These are phyloP conservation scores for Cladochytrium replicatum DNA, from an alignment of 192 early-diverging fungal species.

Conservation along the genomic window DNA sequence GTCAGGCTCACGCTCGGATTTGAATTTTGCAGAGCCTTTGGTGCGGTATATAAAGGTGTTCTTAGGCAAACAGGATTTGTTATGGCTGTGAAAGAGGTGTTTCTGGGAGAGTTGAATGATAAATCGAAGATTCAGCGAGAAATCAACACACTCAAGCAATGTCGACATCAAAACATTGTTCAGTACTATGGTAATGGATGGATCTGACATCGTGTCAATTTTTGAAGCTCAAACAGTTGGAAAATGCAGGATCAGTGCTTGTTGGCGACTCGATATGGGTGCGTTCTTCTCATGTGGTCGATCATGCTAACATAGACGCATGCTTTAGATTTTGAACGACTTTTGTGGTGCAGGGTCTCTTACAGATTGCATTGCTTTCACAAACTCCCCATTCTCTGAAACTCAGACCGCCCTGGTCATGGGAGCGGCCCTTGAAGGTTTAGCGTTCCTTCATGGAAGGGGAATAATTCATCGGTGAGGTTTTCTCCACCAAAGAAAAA, in stretches of 20 bases:
- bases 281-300: neutral
- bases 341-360: constrained; percentile 36
- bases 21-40: too few relatives aligned
- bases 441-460: constrained; percentile 26
- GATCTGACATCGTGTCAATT: too few relatives aligned
- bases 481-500: neutral
- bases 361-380: constrained; percentile 27
- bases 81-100: constrained; percentile 36
- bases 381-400: constrained; percentile 20
- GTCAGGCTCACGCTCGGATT: too few relatives aligned
- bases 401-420: constrained; percentile 16
- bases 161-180: constrained; percentile 30
- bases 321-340: constrained; percentile 35
- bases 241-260: constrained; percentile 21
- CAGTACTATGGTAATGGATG: constrained; percentile 46
- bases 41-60: constrained; percentile 29
- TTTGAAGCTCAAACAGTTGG: too few relatives aligned
- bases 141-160: constrained; percentile 29
- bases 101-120: constrained; percentile 6
- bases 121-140: constrained; percentile 28
- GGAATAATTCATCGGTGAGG: constrained; percentile 22
- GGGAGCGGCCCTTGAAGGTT: constrained; percentile 24
- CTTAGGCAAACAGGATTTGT: constrained; percentile 28
- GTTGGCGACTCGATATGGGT: constrained; percentile 34
- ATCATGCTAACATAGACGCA: neutral